Base-by-base conservation (phyloP, 345 rosid genomes). In the Hypericum androsaemum region DNA sequence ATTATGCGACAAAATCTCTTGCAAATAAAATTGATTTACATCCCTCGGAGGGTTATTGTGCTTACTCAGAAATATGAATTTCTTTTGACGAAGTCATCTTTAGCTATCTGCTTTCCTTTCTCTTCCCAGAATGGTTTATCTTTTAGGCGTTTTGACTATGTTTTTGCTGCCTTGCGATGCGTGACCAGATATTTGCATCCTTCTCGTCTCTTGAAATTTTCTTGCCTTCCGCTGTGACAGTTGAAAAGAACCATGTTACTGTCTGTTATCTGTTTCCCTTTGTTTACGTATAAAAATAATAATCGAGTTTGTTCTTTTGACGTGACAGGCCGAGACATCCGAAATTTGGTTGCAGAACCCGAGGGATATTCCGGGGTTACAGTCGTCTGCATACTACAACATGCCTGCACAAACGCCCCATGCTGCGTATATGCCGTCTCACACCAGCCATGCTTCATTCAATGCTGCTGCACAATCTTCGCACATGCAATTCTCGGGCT, bases 341-440 rank as follows among this genome's bases (percentile, higher is more conserved):
- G 98, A 90, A 67, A 77, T 90, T 14, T 90, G 98, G 98, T 73
- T 87, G 71, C 89, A 76, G 63, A 90, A 87, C 71, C 87, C 80
- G 1, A 80, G 98, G 66, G 95, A 87, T 47, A 61, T 80, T 28
- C 67, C 78, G 0, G 81, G 81, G 47, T 45, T 82, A 72, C 98
- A 87, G 43, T 80, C 96, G 35, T 61, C 77, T 39, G 80, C 74
- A 7, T 87, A 84, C 77, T 87, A 90, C 74, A 82, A 84, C 59
- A 65, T 90, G 67, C 74, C 90, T 36, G 88, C 84, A 52, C 98
- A 90, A 72, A 55, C 92, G 4, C 86, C 94, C 36, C 95, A 80
- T 63, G 50, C 50, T 43, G 77, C 96, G 39, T 87, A 84, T 61
- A 22, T 86, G 73, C 73, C 87, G 9, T 79, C 96, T 50, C 98